Percentiles rank a stretch among this genome's conserved stretches.
Evolutionary conservation across 495 filamentous ascomycete genomes (phyloP).

Genomic region (Geoglossum glabrum): DNA sequence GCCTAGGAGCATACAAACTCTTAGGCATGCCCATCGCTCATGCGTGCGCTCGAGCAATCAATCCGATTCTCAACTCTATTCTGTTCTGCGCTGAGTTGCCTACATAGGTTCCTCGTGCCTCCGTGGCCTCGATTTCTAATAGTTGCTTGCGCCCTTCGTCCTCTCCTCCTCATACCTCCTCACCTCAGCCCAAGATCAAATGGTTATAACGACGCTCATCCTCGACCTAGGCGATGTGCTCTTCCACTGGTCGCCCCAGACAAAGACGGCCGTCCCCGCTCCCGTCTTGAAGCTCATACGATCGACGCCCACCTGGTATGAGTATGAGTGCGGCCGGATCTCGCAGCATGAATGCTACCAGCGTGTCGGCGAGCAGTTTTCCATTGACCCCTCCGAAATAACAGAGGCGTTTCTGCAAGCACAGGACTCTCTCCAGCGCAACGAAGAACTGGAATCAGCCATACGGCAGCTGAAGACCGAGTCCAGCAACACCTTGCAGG

Average conservation of each 20-base stretch:
- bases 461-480: not conserved
- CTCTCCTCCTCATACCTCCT: no score
- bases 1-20: no score
- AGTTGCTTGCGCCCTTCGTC: no score
- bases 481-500: not conserved
- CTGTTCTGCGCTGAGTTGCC: no score
- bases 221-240: not conserved
- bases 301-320: conserved; percentile 2
- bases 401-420: not conserved
- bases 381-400: not conserved
- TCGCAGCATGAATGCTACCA: conserved; percentile 3
- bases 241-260: not conserved
- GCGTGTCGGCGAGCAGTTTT: not conserved
- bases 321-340: conserved; percentile 5
- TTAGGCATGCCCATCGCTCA: no score
- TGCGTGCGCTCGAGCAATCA: no score
- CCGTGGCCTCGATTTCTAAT: no score
- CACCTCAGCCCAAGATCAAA: no score
- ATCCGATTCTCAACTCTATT: no score
- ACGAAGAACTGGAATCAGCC: not conserved
- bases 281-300: not conserved
- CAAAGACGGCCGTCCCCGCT: not conserved
- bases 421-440: not conserved
- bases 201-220: not conserved
- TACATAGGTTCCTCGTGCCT: no score